Percentiles rank a stretch among this genome's conserved stretches.
Evolutionary conservation across 768 basidiomycete genomes (phyloP).

Genomic region (Hericium erinaceus): DNA sequence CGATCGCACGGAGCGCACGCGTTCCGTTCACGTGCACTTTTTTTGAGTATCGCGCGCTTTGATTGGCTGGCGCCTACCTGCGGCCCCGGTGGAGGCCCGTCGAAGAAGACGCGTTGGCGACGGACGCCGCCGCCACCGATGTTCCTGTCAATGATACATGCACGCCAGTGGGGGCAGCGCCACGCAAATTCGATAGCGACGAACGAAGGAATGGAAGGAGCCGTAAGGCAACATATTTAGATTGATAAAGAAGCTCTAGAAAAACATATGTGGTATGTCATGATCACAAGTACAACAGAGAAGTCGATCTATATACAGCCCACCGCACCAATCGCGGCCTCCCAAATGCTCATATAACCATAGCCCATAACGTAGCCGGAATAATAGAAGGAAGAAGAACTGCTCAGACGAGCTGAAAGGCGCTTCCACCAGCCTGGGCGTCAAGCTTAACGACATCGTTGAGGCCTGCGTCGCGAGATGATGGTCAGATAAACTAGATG

Average conservation of each 20-base stretch:
- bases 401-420: background rate
- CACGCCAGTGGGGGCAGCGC: too few relatives aligned
- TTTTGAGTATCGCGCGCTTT: background rate
- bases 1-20: background rate
- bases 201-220: background rate
- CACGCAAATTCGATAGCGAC: background rate
- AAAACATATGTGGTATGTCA: background rate
- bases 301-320: background rate
- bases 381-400: background rate
- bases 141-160: background rate
- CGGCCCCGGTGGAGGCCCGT: too few relatives aligned
- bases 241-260: background rate
- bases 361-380: background rate
- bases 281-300: background rate
- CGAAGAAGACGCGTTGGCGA: background rate
- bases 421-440: background rate
- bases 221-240: background rate
- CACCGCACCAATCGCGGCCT: background rate
- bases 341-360: background rate
- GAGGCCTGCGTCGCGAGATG: background rate
- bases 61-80: background rate
- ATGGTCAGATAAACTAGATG: background rate
- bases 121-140: background rate
- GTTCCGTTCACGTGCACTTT: background rate
- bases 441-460: constrained; percentile 1